Evolutionary conservation across 805 yeast species (phyloP).

Genomic region (Ogataea thermomethanolica): DNA sequence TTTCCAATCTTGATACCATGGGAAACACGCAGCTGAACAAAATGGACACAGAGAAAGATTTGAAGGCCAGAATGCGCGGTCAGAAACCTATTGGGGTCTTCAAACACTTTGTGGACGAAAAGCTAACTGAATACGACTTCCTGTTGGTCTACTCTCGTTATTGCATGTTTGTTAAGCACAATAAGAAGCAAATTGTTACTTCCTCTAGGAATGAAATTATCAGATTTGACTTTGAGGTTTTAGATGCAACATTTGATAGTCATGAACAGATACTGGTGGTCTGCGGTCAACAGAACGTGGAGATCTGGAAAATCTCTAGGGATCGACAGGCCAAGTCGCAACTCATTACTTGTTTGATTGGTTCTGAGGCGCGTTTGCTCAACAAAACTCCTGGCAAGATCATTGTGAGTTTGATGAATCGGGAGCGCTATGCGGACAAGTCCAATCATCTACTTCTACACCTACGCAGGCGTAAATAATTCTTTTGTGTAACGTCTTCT

Average conservation of each 20-base stretch:
- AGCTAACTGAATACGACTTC: conserved; percentile 23
- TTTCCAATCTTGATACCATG: conserved; percentile 28
- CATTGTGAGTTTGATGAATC: conserved; percentile 21
- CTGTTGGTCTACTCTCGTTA: conserved; percentile 29
- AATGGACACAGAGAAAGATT: conserved; percentile 23
- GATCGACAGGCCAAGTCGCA: conserved; percentile 21
- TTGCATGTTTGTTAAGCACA: conserved; percentile 26
- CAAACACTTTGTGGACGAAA: conserved; percentile 19
- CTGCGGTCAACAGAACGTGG: conserved; percentile 24
- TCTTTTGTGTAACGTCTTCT: background rate
- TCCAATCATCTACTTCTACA: conserved; percentile 20
- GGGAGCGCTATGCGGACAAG: conserved; percentile 7
- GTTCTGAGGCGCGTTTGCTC: conserved; percentile 21
- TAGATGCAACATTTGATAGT: conserved; percentile 28
- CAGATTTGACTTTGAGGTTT: conserved; percentile 26
- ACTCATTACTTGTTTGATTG: conserved; percentile 26
- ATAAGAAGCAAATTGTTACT: conserved; percentile 18
- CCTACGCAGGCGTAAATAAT: conserved; percentile 12
- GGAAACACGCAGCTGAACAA: conserved; percentile 25
- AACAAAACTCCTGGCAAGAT: conserved; percentile 29
- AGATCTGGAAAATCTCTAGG: conserved; percentile 26
- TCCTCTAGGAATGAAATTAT: conserved; percentile 27
- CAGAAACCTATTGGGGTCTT: conserved; percentile 29
- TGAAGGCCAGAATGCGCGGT: conserved; percentile 24
- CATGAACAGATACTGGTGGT: conserved; percentile 24